phyloP scores from a whole-genome alignment of 768 basidiomycete genomes.

The Dentipellis sp. region DNA sequence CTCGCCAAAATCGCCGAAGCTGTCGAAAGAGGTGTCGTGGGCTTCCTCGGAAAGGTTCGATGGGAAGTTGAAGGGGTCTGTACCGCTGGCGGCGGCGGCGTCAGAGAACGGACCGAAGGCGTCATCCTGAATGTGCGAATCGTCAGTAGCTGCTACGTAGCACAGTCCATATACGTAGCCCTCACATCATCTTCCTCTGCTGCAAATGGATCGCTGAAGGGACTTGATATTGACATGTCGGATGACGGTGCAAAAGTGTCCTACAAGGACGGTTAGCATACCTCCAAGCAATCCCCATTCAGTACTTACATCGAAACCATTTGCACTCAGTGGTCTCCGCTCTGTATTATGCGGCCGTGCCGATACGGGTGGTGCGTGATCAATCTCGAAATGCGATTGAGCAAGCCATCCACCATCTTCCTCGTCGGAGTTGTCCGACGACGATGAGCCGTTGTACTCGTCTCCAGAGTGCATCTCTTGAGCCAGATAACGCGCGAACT shows the following conservation, averaged over 20 bases:
- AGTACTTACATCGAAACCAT: slow-evolving; percentile 21
- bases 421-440: slow-evolving; percentile 40
- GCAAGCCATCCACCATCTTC: slow-evolving; percentile 77
- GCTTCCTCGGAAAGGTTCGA: slow-evolving; percentile 52
- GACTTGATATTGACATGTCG: slow-evolving; percentile 11
- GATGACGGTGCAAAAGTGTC: slow-evolving; percentile 22
- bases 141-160: neutral
- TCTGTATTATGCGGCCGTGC: slow-evolving; percentile 17
- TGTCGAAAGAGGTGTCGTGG: slow-evolving; percentile 58
- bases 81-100: slow-evolving; percentile 34
- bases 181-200: slow-evolving; percentile 50
- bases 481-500: slow-evolving; percentile 78
- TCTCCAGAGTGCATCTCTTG: slow-evolving; percentile 63
- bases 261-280: slow-evolving; percentile 10
- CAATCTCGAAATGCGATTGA: slow-evolving; percentile 55
- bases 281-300: neutral
- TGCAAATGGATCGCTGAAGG: slow-evolving; percentile 23
- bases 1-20: slow-evolving; percentile 61
- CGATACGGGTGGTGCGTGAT: slow-evolving; percentile 19
- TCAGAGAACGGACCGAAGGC: slow-evolving; percentile 81
- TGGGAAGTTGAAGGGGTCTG: slow-evolving; percentile 46
- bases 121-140: slow-evolving; percentile 33
- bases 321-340: slow-evolving; percentile 23
- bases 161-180: slow-evolving; percentile 3
- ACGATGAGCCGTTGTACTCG: slow-evolving; percentile 39